These are phyloP conservation scores for Cymodocea nodosa DNA, from an alignment of 116 monocot genomes.

Conservation along the genomic window DNA sequence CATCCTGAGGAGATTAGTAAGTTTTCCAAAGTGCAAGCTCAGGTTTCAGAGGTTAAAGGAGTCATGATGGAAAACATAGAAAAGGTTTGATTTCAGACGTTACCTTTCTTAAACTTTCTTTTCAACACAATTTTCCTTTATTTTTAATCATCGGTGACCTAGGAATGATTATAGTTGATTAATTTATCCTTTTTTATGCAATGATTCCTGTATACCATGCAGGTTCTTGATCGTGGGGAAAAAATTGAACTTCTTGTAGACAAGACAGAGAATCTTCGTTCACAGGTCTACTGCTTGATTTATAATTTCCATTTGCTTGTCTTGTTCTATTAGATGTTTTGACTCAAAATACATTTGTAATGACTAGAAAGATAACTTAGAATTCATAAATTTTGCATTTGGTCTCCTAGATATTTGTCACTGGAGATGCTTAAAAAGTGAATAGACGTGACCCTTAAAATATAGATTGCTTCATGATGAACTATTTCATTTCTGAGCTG, in stretches of 20 bases:
- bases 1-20: slow-evolving; percentile 80
- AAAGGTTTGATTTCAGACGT: slow-evolving; percentile 10
- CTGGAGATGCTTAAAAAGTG: no score
- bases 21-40: slow-evolving; percentile 63
- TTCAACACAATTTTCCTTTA: not conserved
- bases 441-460: no score
- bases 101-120: not conserved
- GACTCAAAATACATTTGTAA: not conserved
- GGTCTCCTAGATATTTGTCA: no score
- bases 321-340: not conserved
- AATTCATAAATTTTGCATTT: no score
- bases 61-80: slow-evolving; percentile 48
- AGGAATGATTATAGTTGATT: no score
- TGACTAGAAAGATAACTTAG: no score
- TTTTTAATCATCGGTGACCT: no score
- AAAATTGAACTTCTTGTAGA: slow-evolving; percentile 43
- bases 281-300: slow-evolving; percentile 16
- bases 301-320: not conserved
- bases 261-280: slow-evolving; percentile 42
- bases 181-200: no score
- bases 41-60: slow-evolving; percentile 49
- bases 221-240: slow-evolving; percentile 45
- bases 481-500: no score
- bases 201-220: not conserved
- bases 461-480: no score